A percentile compares a stretch with the other conserved stretches of the same genome.
Evolutionary conservation across 768 basidiomycete species (phyloP).

Genomic region (Kwoniella europaea): DNA sequence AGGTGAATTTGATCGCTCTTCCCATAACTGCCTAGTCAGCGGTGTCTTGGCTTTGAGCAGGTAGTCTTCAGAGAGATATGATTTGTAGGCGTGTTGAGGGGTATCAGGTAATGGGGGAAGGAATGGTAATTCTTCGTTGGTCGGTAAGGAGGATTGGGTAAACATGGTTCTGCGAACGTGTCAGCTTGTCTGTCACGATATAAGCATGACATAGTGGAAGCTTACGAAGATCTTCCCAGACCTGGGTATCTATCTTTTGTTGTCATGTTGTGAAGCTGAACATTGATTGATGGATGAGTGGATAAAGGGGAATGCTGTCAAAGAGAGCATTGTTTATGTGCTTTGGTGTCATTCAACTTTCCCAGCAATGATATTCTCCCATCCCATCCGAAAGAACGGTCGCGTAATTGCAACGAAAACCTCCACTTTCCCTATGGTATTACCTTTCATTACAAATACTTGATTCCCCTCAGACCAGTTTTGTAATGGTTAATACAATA

Average conservation of each 20-base stretch:
- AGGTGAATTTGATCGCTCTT: constrained; percentile 4
- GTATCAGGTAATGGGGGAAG: constrained; percentile 44
- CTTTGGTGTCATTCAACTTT: constrained; percentile 11
- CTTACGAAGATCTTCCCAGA: constrained; percentile 4
- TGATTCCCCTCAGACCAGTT: not conserved
- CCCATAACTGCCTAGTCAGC: constrained; percentile 4
- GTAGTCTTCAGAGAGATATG: constrained; percentile 2
- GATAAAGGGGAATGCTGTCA: not conserved
- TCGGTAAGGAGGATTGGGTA: constrained; percentile 15
- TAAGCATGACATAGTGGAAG: not conserved
- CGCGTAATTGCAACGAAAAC: constrained; percentile 10
- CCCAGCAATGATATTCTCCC: not conserved
- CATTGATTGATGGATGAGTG: not conserved
- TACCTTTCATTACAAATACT: not conserved
- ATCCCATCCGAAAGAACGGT: constrained; percentile 17
- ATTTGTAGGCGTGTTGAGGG: constrained; percentile 19
- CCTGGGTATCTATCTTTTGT: not conserved
- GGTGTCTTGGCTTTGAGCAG: not conserved
- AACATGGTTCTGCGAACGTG: constrained; percentile 3
- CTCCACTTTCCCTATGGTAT: not conserved
- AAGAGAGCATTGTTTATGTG: not conserved
- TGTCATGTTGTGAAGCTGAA: not conserved
- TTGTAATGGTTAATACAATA: constrained; percentile 1
- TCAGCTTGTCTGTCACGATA: not conserved
- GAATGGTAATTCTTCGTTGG: constrained; percentile 26